Conservation (phyloP, 2,329 filamentous ascomycete genomes). For the Truncatella angustata region DNA sequence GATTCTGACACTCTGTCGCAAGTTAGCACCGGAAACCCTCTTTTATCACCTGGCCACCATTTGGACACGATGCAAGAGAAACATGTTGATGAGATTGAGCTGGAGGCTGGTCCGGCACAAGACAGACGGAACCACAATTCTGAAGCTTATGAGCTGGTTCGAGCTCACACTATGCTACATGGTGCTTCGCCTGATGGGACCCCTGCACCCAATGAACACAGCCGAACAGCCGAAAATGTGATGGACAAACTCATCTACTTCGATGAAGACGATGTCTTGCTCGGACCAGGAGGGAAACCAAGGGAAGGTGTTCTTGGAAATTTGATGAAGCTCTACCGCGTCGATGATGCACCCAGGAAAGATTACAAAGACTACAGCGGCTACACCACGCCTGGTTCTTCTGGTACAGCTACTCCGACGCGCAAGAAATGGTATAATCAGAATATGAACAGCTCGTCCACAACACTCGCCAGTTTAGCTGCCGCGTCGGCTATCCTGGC, state of each 20-base stretch:
- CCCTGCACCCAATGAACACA: neutral
- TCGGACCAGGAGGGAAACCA: constrained; percentile 19
- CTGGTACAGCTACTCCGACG: constrained; percentile 41
- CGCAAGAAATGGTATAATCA: constrained; percentile 46
- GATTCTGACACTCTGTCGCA: constrained; percentile 34
- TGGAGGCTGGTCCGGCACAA: constrained; percentile 16
- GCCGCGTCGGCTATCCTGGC: constrained; percentile 38
- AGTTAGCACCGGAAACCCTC: constrained; percentile 25
- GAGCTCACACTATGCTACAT: constrained; percentile 35
- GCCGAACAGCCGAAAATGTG: neutral
- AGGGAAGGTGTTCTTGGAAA: constrained; percentile 45
- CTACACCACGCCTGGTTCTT: constrained; percentile 33
- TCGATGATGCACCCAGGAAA: constrained; percentile 16
- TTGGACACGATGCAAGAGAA: neutral
- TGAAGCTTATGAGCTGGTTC: constrained; percentile 42
- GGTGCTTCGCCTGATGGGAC: constrained; percentile 10
- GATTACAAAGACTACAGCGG: constrained; percentile 17
- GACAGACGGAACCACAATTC: constrained; percentile 28
- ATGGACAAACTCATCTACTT: neutral
- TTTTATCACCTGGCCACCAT: constrained; percentile 10
- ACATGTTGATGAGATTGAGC: constrained; percentile 8
- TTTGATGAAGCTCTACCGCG: constrained; percentile 45
- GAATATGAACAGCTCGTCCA: constrained; percentile 40
- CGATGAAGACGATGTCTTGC: constrained; percentile 1
- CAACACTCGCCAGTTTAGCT: constrained; percentile 45